These are phyloP conservation scores for Ustilago hordei DNA, from an alignment of 1,284 basidiomycete species.

Conservation along the genomic window DNA sequence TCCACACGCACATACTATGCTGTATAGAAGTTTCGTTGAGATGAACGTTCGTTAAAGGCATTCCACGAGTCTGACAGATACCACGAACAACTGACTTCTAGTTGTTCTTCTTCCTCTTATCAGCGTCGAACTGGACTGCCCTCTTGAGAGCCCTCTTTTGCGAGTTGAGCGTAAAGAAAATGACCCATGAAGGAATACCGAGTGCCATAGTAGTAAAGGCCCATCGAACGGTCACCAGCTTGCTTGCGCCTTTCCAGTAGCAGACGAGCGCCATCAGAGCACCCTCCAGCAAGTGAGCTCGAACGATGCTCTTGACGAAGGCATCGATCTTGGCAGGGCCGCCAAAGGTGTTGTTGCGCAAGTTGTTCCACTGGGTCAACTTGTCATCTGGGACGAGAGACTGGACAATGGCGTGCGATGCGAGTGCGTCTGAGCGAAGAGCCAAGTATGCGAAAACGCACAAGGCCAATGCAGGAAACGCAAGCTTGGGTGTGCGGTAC, in stretches of 20 bases:
- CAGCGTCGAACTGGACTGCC: conserved; percentile 23
- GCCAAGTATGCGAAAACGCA: conserved; percentile 22
- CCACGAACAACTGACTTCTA: not conserved
- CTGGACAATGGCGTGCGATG: conserved; percentile 29
- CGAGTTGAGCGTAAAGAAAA: conserved; percentile 54
- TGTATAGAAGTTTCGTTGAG: not conserved
- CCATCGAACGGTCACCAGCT: conserved; percentile 38
- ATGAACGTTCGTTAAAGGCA: not conserved
- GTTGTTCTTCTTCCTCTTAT: conserved; percentile 32
- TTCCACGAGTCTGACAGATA: not conserved
- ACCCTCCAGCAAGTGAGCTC: conserved; percentile 33
- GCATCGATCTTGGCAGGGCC: conserved; percentile 40
- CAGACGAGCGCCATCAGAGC: conserved; percentile 35
- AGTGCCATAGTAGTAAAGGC: conserved; percentile 29
- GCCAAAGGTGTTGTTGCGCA: conserved; percentile 39
- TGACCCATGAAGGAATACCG: conserved; percentile 54
- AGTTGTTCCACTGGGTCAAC: conserved; percentile 35
- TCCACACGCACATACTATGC: not conserved
- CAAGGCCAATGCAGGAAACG: conserved; percentile 11
- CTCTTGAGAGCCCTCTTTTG: conserved; percentile 27
- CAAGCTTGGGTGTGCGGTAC: conserved; percentile 40
- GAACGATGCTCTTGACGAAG: conserved; percentile 31
- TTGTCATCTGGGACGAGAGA: conserved; percentile 22
- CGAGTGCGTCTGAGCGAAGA: conserved; percentile 39
- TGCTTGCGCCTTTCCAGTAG: conserved; percentile 39